Base-by-base conservation (phyloP, 208 protist genomes). In the Acanthamoeba royreba region DNA sequence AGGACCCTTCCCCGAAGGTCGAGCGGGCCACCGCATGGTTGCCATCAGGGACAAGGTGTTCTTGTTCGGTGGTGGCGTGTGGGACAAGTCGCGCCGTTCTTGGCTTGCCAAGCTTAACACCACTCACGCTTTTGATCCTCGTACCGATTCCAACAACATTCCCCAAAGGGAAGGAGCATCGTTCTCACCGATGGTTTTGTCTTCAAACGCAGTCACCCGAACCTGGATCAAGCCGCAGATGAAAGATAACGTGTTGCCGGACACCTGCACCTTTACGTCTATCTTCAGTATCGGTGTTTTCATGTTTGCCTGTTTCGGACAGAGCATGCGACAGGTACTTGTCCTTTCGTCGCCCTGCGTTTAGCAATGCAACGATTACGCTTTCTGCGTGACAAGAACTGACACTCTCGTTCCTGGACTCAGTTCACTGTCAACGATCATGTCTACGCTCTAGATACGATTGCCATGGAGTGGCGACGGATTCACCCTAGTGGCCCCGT, bases 11-110 rank as follows among this genome's bases (percentile, higher is more conserved):
- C 95, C 95, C n/a, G 49, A 74, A 11, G 86, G 91, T 1, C 66
- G 95, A 43, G 94, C 93, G 55, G 95, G 95, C 40, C 95, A 96
- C 22, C 45, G 90, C 43, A 46, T 96, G 46, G 74, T 93, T 7
- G 42, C 93, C 2, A 93, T 96, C 28, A 77, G 89, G 53, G 91
- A 53, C 9, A 95, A 96, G 25, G 8, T 95, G 8, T 94, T 87
- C 79, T 28, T 87, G 46, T 87, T 87, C 31, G 79, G 79, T 4
- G 79, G 79, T 38, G 79, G 79, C 79, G 79, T 87, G 79, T 87
- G 79, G 79, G 79, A 87, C 79, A 52, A 61, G 43, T 38, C 46
- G 31, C 43, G 49, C 28, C 79, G 49, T 5, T 63, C 79, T 1
- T 87, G 79, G 79, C 28, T 63, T 25, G 46, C 43, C 22, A 87